Base-by-base conservation (phyloP, 306 rosid genomes). In the Pyrus pyrifolia region DNA sequence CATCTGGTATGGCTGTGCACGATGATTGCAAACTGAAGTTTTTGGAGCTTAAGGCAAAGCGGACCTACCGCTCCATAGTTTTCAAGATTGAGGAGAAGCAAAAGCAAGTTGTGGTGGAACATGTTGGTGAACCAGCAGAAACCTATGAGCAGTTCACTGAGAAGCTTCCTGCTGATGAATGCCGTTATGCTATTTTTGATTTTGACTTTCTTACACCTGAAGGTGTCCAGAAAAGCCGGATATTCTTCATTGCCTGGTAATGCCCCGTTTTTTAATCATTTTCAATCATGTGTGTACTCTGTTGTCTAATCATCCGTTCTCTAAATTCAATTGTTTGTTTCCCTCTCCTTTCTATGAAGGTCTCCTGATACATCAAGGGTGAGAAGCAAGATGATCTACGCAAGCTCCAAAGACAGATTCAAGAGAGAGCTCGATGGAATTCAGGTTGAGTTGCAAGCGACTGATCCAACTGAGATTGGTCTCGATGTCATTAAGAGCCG, bases 361-460 rank as follows among this genome's bases (percentile, higher is more conserved):
- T 92, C 83, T 75, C 97, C 97, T 45, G 97, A 92, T 35, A 77
- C 85, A 38, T 57, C 97, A 66, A 92, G 90, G 81, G 93, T 92
- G 72, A 90, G 96, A 83, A 92, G 89, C 90, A 92, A 92, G 91
- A 92, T 92, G 97, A 92, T 92, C 74, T 92, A 92, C 79, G 97
- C 97, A 9, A 88, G 97, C 90, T 92, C 97, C 71, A 92, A 92
- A 71, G 95, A 92, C 61, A 92, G 97, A 84, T 92, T 92, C 76
- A 89, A 89, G 96, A 92, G 97, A 83, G 97, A 92, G 84, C 96
- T 92, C 57, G 97, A 92, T 84, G 97, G 97, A 25, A 89, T 92
- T 82, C 93, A 92, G 81, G 9, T 92, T 29, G 97, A 88, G 81
- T 84, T 90, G 87, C 96, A 92, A 81, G 96, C 96, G 73, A 92